A percentile compares a stretch with the other conserved stretches of the same genome.
These are phyloP conservation scores for Barnettozyma sucrosica DNA, from an alignment of 805 yeast genomes.

Conservation along the genomic window DNA sequence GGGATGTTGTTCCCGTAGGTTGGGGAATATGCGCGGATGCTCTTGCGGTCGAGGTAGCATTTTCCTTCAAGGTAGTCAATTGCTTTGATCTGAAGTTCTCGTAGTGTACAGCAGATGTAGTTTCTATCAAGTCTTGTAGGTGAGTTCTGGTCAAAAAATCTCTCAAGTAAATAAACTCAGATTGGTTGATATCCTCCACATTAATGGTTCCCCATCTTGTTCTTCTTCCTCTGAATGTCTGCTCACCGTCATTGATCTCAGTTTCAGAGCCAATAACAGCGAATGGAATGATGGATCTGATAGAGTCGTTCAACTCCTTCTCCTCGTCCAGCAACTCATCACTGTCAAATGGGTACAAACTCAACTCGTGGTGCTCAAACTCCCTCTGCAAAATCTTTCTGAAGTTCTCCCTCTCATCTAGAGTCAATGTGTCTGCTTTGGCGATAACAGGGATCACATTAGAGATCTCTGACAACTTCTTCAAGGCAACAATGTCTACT, in stretches of 20 bases:
- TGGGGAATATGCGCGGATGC: constrained; percentile 32
- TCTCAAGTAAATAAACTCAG: constrained; percentile 91
- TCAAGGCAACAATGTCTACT: constrained; percentile 76
- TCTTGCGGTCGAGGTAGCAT: constrained; percentile 42
- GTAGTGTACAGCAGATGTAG: constrained; percentile 82
- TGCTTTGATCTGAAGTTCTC: constrained; percentile 93
- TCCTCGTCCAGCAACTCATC: constrained; percentile 68
- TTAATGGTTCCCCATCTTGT: constrained; percentile 92
- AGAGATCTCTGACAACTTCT: constrained; percentile 80
- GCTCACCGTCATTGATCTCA: constrained; percentile 70
- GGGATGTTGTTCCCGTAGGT: constrained; percentile 11
- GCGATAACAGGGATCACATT: constrained; percentile 84
- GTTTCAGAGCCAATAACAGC: constrained; percentile 91
- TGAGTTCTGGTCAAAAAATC: constrained; percentile 94
- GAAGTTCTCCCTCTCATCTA: constrained; percentile 74
- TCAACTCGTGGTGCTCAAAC: constrained; percentile 64
- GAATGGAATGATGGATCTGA: constrained; percentile 78
- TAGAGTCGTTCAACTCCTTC: constrained; percentile 65
- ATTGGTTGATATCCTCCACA: constrained; percentile 90
- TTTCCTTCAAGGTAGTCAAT: constrained; percentile 88
- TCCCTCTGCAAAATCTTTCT: constrained; percentile 75
- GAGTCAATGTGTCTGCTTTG: constrained; percentile 81
- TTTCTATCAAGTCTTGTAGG: constrained; percentile 90
- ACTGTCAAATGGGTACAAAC: constrained; percentile 77
- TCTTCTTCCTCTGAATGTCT: constrained; percentile 80